phyloP scores from a whole-genome alignment of 2,329 filamentous ascomycete species.

The Thielaviopsis musarum region DNA sequence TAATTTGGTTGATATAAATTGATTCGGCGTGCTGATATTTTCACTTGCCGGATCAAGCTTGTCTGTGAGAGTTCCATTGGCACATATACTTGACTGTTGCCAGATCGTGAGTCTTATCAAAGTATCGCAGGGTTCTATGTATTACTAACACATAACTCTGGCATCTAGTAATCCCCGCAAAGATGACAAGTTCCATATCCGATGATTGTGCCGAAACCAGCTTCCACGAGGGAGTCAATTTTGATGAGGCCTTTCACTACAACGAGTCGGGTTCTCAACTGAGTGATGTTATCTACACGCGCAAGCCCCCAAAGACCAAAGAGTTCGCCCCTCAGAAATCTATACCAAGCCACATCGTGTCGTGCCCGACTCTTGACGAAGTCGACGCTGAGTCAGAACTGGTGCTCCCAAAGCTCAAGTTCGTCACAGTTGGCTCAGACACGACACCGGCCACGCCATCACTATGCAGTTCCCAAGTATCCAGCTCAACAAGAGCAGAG shows the following conservation, averaged over 20 bases:
- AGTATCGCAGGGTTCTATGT: no score
- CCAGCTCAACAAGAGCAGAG: background rate
- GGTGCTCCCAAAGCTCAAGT: background rate
- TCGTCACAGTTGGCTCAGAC: background rate
- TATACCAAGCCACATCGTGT: background rate
- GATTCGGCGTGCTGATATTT: background rate
- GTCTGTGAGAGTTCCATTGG: no score
- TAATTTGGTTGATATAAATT: background rate
- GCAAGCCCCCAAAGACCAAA: background rate
- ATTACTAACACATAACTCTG: background rate
- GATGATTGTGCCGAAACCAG: background rate
- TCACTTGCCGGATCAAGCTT: background rate
- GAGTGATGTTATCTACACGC: background rate
- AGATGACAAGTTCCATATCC: background rate
- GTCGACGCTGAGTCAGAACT: background rate
- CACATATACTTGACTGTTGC: no score
- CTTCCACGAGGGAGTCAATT: background rate
- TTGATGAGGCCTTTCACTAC: background rate
- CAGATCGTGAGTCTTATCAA: no score
- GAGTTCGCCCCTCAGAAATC: no score
- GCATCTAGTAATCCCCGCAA: background rate
- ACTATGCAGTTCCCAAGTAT: background rate
- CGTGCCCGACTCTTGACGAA: background rate
- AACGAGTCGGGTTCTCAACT: background rate
- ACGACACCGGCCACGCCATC: background rate